Evolutionary conservation across 768 basidiomycete species (phyloP).

Genomic region (Suillus luteus): DNA sequence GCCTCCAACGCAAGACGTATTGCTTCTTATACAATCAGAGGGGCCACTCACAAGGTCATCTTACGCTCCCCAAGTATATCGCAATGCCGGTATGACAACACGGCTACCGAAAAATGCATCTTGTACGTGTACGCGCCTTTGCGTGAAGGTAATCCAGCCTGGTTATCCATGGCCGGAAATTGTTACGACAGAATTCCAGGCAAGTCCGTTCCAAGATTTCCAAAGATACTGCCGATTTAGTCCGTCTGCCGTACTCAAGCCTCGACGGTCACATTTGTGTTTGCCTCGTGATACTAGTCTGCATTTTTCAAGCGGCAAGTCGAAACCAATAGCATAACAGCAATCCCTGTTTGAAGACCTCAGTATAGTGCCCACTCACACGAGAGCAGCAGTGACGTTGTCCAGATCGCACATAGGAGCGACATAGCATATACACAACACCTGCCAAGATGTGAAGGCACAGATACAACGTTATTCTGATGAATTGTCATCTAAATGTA

Average conservation of each 20-base stretch:
- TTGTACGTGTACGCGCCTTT: background rate
- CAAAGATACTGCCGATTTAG: background rate
- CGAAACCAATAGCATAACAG: slow-evolving; percentile 5
- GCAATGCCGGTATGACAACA: background rate
- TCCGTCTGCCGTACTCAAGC: background rate
- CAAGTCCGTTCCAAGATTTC: background rate
- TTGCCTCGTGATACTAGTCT: background rate
- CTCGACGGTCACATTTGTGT: background rate
- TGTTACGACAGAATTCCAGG: background rate
- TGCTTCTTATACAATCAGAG: slow-evolving; percentile 3
- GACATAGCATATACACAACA: slow-evolving; percentile 6
- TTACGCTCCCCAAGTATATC: background rate
- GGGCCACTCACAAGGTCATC: background rate
- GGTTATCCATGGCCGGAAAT: background rate
- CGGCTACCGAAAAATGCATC: background rate
- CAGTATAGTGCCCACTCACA: background rate
- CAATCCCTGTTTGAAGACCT: background rate
- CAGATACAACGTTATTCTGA: slow-evolving; percentile 3
- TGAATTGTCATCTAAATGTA: slow-evolving; percentile 56
- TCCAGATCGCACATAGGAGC: background rate
- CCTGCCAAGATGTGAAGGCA: slow-evolving; percentile 6
- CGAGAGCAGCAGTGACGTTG: background rate
- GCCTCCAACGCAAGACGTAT: background rate
- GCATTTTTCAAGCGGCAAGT: background rate
- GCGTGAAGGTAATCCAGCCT: background rate